Evolutionary conservation across 768 basidiomycete genomes (phyloP).

Genomic region (Lentinus brumalis): DNA sequence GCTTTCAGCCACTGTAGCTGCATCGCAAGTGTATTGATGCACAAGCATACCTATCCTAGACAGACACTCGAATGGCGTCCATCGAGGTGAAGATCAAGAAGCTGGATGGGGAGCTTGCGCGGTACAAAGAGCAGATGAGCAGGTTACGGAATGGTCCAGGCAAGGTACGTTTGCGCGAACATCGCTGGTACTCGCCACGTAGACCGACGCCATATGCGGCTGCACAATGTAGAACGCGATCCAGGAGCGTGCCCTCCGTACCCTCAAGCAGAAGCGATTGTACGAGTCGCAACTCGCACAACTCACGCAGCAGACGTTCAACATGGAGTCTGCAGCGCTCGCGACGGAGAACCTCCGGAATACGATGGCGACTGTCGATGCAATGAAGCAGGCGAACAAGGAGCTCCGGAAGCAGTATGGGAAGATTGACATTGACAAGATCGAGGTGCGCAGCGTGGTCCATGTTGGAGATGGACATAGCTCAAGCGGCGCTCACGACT

Average conservation of each 20-base stretch:
- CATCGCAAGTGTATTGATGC: neutral
- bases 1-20: neutral
- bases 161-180: slow-evolving; percentile 58
- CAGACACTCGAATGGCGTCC: slow-evolving; percentile 80
- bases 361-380: slow-evolving; percentile 98
- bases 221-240: slow-evolving; percentile 67
- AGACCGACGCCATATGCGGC: neutral
- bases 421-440: slow-evolving; percentile 96
- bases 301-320: slow-evolving; percentile 93
- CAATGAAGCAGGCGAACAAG: slow-evolving; percentile 95
- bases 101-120: slow-evolving; percentile 86
- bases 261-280: slow-evolving; percentile 94
- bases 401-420: slow-evolving; percentile 97
- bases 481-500: too few species aligned
- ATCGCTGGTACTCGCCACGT: neutral
- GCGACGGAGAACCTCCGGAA: slow-evolving; percentile 98
- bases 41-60: slow-evolving; percentile 47
- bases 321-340: slow-evolving; percentile 96
- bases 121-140: slow-evolving; percentile 96
- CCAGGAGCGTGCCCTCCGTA: slow-evolving; percentile 90
- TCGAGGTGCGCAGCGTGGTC: slow-evolving; percentile 66
- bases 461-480: too few species aligned
- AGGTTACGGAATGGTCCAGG: slow-evolving; percentile 93
- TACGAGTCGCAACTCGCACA: slow-evolving; percentile 92
- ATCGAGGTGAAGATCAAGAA: slow-evolving; percentile 98